Evolutionary conservation across 768 basidiomycete genomes (phyloP).

Genomic region (Mycena pura): DNA sequence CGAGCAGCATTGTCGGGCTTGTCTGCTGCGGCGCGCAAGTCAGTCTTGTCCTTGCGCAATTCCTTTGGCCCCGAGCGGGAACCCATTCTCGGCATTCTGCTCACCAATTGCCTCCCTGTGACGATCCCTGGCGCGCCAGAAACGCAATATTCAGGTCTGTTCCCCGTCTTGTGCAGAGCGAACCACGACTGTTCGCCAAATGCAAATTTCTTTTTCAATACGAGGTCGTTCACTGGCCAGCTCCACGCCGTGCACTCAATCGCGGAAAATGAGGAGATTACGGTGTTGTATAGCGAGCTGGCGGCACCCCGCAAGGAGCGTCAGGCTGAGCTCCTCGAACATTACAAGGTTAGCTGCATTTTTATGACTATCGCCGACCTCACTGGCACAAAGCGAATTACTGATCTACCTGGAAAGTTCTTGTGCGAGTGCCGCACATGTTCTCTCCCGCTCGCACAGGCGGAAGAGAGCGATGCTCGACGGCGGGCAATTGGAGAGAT

Average conservation of each 20-base stretch:
- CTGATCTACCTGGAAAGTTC: too few relatives aligned
- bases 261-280: slow-evolving; percentile 14
- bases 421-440: slow-evolving; percentile 15
- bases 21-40: neutral
- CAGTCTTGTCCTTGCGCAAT: slow-evolving; percentile 12
- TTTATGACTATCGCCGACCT: too few relatives aligned
- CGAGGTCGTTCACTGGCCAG: slow-evolving; percentile 10
- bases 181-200: slow-evolving; percentile 19
- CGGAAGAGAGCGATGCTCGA: slow-evolving; percentile 5
- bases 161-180: slow-evolving; percentile 10
- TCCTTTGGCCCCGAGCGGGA: slow-evolving; percentile 15
- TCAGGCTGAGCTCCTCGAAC: slow-evolving; percentile 13
- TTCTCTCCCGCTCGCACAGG: neutral
- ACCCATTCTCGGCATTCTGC: slow-evolving; percentile 8
- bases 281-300: slow-evolving; percentile 14
- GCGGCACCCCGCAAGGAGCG: slow-evolving; percentile 12
- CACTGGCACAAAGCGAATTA: too few relatives aligned
- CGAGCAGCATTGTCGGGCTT: slow-evolving; percentile 10
- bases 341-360: slow-evolving; percentile 11
- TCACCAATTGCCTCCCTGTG: slow-evolving; percentile 13
- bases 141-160: slow-evolving; percentile 10
- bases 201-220: slow-evolving; percentile 15
- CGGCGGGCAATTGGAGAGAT: slow-evolving; percentile 10
- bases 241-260: slow-evolving; percentile 12
- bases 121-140: neutral